Evolutionary conservation across 805 yeast species (phyloP), one percentile per base, ranked within the genome.

Genomic region (Saccharomyces eubayanus): DNA sequence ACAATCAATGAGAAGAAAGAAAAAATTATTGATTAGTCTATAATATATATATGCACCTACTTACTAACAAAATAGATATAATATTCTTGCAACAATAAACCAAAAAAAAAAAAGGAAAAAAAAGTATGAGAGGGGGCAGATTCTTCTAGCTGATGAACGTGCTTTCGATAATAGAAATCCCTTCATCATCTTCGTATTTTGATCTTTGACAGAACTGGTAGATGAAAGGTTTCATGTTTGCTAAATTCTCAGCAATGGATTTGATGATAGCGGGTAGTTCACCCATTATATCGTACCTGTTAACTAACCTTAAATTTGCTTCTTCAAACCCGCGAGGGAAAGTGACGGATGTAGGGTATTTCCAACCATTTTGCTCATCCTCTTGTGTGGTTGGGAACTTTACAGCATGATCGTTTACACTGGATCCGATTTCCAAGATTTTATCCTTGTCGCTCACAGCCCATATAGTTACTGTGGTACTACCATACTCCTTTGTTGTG

Each of bases 251-350:
- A 40, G 85, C 95, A 51, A 88, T 80, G 56, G 80, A 81, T 72
- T 84, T 87, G 59, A 89, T 87, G 63, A 88, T 83, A 59, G 79
- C 80, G 2, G 96, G 96, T 55, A 89, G 80, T 70, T 89, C 96
- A 36, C 88, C 85, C 89, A 89, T 83, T 53, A 89, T 94, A 67
- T 89, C 96, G 56, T 88, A 89, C 59, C 92, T 80, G 70, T 86
- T 95, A 49, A 86, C 82, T 53, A 86, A 70, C 28, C 69, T 70
- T 59, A 89, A 74, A n/a, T 72, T 65, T 50, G 89, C 88, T 45
- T 65, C 65, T 31, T 63, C 54, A 31, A 71, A 73, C 24, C 61
- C 48, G 30, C 75, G 70, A 60, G 55, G 66, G 55, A 62, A 67
- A 54, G 55, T 64, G 59, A 59, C 74, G 67, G 55, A 65, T 31